Percentiles rank a stretch among this genome's conserved stretches.
phyloP scores from a whole-genome alignment of 257 asterid genomes.

The Euphrasia confusa region DNA sequence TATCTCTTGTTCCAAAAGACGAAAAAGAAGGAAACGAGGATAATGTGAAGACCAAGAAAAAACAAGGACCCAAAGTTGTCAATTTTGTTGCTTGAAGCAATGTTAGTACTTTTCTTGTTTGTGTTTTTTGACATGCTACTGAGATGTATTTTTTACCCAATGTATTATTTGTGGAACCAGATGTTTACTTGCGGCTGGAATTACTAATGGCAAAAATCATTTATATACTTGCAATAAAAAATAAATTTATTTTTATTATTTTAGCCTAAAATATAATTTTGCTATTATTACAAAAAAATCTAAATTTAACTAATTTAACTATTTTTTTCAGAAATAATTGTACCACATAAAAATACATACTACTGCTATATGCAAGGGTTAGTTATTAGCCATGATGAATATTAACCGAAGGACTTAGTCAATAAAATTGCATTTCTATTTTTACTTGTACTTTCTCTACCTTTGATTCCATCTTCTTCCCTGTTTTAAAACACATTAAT shows the following conservation, averaged over 20 bases:
- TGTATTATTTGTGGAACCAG: neutral
- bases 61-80: slow-evolving; percentile 64
- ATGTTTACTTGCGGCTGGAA: neutral
- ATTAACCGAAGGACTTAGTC: slow-evolving; percentile 16
- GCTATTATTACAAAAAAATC: too few relatives aligned
- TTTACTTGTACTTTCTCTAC: slow-evolving; percentile 11
- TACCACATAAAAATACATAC: too few relatives aligned
- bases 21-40: slow-evolving; percentile 28
- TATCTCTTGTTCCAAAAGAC: slow-evolving; percentile 23
- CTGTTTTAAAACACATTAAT: slow-evolving; percentile 22
- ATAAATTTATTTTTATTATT: too few relatives aligned
- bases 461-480: slow-evolving; percentile 19
- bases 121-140: neutral
- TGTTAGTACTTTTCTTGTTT: neutral
- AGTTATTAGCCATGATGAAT: slow-evolving; percentile 7
- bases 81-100: slow-evolving; percentile 56
- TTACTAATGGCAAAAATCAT: neutral
- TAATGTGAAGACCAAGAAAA: slow-evolving; percentile 38
- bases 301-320: too few relatives aligned
- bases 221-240: too few relatives aligned
- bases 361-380: neutral
- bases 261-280: too few relatives aligned
- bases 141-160: too few relatives aligned
- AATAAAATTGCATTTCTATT: slow-evolving; percentile 21
- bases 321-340: too few relatives aligned